phyloP scores from a whole-genome alignment of 345 rosid genomes.

The Populus euphratica region DNA sequence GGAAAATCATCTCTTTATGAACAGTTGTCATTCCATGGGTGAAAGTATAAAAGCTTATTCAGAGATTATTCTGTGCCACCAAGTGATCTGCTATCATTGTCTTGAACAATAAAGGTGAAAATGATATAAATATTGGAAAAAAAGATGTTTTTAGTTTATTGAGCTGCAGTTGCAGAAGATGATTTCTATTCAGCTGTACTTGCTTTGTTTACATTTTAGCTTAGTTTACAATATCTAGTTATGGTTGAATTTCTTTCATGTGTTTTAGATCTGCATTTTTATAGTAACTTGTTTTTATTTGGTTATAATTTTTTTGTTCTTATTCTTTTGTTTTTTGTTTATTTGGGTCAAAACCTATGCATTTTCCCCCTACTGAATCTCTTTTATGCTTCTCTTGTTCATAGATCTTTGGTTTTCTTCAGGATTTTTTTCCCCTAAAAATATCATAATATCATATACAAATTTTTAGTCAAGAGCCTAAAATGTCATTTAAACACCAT shows the following conservation, averaged over 20 bases:
- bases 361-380: background rate
- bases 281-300: background rate
- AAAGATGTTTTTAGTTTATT: background rate
- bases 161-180: background rate
- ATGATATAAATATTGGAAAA: background rate
- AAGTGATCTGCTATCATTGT: background rate
- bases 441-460: background rate
- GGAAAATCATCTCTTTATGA: background rate
- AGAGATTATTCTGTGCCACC: background rate
- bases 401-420: background rate
- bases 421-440: background rate
- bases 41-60: background rate
- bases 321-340: background rate
- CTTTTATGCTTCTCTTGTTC: background rate
- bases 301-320: background rate
- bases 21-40: background rate
- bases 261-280: background rate
- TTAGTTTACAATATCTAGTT: background rate
- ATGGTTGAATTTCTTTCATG: background rate
- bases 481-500: background rate
- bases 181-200: background rate
- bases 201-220: background rate
- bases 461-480: background rate
- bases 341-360: background rate
- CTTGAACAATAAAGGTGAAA: background rate